Conservation (phyloP, 768 basidiomycete species). For the Tephrocybe sp. region DNA sequence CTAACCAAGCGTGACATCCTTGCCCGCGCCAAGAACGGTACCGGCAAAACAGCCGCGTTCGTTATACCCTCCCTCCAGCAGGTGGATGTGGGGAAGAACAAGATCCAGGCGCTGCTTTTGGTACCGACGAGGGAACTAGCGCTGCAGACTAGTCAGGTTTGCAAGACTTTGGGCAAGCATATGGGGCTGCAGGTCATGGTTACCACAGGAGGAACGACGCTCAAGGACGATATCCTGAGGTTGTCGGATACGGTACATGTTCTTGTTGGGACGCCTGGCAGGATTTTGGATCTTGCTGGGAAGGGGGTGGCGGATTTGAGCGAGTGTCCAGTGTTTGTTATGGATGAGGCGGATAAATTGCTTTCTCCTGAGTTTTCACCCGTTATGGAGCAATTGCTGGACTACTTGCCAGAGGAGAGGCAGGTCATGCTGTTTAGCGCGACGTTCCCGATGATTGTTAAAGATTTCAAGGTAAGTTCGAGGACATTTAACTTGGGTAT, state of each 20-base stretch:
- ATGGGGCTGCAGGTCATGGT: constrained; percentile 98
- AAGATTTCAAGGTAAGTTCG: constrained; percentile 99
- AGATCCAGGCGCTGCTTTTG: constrained; percentile 95
- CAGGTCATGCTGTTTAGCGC: constrained; percentile 99
- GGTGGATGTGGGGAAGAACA: constrained; percentile 76
- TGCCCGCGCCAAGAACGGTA: constrained; percentile 95
- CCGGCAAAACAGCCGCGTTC: constrained; percentile 98
- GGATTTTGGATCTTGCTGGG: constrained; percentile 92
- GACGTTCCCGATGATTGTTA: constrained; percentile 98
- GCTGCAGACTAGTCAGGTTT: constrained; percentile 97
- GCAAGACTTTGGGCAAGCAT: constrained; percentile 95
- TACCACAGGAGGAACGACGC: constrained; percentile 95
- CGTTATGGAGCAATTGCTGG: constrained; percentile 94
- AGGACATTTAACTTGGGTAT: too few relatives aligned
- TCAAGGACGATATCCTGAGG: constrained; percentile 97
- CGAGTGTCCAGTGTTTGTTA: constrained; percentile 95
- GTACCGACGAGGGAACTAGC: constrained; percentile 99
- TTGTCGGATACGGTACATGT: constrained; percentile 90
- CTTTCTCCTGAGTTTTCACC: constrained; percentile 97
- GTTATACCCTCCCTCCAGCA: constrained; percentile 96
- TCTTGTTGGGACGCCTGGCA: constrained; percentile 95
- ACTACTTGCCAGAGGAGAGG: constrained; percentile 77
- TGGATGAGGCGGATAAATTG: constrained; percentile 99
- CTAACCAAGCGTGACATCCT: constrained; percentile 92
- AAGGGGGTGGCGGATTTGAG: constrained; percentile 93